These are phyloP conservation scores for Xylaria venustula DNA, from an alignment of 495 filamentous ascomycete genomes.

Conservation along the genomic window DNA sequence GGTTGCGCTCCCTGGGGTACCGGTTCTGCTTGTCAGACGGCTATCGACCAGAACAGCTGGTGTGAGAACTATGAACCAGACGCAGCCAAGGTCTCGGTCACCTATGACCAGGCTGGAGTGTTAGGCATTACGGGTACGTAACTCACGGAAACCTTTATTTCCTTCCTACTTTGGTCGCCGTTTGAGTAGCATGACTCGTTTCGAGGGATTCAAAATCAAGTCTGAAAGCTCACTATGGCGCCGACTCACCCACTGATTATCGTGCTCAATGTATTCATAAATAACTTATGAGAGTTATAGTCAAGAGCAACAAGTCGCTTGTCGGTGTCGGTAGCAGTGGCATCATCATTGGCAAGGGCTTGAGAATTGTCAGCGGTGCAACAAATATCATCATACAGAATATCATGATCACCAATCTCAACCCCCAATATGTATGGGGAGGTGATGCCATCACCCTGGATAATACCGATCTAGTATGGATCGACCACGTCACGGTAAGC, in stretches of 20 bases:
- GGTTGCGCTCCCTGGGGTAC: conserved; percentile 51
- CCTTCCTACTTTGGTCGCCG: too few species aligned
- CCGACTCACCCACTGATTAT: too few species aligned
- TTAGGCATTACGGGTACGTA: conserved; percentile 21
- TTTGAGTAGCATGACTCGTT: too few species aligned
- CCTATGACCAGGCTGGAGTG: conserved; percentile 37
- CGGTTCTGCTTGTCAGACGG: conserved; percentile 42
- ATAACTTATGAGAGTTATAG: conserved; percentile 1
- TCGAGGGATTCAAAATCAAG: too few species aligned
- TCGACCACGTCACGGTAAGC: conserved; percentile 39
- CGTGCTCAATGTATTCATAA: not conserved
- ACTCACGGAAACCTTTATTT: not conserved
- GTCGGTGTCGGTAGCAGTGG: conserved; percentile 33
- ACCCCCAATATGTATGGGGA: conserved; percentile 42
- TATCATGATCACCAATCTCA: conserved; percentile 29
- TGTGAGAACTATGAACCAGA: conserved; percentile 30
- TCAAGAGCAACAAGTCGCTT: conserved; percentile 36
- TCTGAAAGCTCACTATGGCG: too few species aligned
- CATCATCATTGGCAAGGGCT: conserved; percentile 37
- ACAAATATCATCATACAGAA: conserved; percentile 39
- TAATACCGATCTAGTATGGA: conserved; percentile 35
- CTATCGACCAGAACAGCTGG: conserved; percentile 53
- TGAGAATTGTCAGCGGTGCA: conserved; percentile 35
- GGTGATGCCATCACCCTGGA: conserved; percentile 38
- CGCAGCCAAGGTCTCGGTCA: conserved; percentile 30